Evolutionary conservation across 2,329 filamentous ascomycete genomes (phyloP).

Genomic region (Xylariaceae sp.): DNA sequence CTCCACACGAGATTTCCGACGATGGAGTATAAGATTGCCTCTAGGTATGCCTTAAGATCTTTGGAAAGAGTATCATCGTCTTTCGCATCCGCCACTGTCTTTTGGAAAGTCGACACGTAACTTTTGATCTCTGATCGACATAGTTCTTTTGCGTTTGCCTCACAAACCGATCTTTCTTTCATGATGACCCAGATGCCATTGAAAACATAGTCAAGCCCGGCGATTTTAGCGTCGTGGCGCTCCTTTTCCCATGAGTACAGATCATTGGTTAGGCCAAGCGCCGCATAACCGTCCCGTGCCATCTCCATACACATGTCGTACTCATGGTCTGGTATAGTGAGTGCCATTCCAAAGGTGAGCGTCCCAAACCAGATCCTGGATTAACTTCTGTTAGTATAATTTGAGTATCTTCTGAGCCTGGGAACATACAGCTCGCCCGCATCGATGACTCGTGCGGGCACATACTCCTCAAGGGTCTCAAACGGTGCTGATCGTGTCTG

Average conservation of each 20-base stretch:
- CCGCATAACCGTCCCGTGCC: slow-evolving; percentile 27
- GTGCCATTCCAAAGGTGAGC: slow-evolving; percentile 36
- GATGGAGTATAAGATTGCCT: slow-evolving; percentile 31
- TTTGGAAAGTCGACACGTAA: slow-evolving; percentile 10
- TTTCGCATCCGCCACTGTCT: slow-evolving; percentile 10
- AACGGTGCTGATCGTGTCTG: slow-evolving; percentile 19
- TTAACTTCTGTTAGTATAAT: background rate
- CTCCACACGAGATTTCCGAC: slow-evolving; percentile 37
- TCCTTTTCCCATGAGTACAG: slow-evolving; percentile 40
- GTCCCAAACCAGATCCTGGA: slow-evolving; percentile 35
- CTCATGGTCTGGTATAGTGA: slow-evolving; percentile 38
- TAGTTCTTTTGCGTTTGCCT: slow-evolving; percentile 29
- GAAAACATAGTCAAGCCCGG: slow-evolving; percentile 30
- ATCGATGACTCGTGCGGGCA: slow-evolving; percentile 28
- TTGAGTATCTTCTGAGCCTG: background rate
- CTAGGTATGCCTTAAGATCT: slow-evolving; percentile 30
- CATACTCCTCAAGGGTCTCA: slow-evolving; percentile 26
- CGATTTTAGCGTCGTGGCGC: slow-evolving; percentile 25
- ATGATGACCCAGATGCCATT: slow-evolving; percentile 42
- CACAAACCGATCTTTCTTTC: slow-evolving; percentile 30
- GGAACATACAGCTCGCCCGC: slow-evolving; percentile 26
- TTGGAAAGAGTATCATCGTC: slow-evolving; percentile 15
- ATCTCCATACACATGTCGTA: slow-evolving; percentile 29
- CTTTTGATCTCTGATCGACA: slow-evolving; percentile 25
- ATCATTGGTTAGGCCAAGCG: slow-evolving; percentile 37